A percentile compares a stretch with the other conserved stretches of the same genome.
Evolutionary conservation across 306 rosid species (phyloP).

Genomic region (Castanopsis chinensis): DNA sequence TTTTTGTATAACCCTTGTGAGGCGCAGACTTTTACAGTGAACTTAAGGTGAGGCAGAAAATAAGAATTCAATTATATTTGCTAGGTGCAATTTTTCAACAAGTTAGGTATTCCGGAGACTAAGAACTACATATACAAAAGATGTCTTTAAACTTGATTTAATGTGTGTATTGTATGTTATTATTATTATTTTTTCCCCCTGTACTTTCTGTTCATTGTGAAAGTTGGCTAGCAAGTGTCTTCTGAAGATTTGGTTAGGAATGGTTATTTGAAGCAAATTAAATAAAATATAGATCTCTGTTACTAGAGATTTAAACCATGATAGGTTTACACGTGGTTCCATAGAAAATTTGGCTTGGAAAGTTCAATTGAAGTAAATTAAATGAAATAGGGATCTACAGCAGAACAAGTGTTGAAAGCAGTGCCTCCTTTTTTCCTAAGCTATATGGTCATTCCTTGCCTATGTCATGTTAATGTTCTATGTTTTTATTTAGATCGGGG

Average conservation of each 20-base stretch:
- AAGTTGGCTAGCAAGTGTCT: not conserved
- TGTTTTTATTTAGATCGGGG: not conserved
- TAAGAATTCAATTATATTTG: not conserved
- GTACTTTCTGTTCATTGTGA: not conserved
- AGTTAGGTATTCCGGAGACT: not conserved
- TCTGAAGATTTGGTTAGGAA: no score
- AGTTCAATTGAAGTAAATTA: not conserved
- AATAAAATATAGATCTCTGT: not conserved
- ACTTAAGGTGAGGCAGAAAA: not conserved
- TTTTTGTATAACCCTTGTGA: not conserved
- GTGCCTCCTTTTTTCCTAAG: not conserved
- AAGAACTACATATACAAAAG: not conserved
- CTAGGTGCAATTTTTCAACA: not conserved
- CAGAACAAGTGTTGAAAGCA: not conserved
- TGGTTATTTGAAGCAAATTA: no score
- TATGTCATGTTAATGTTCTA: not conserved
- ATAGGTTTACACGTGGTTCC: not conserved
- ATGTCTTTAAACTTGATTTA: not conserved
- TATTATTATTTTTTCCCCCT: not conserved
- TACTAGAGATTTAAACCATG: not conserved
- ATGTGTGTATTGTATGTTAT: not conserved
- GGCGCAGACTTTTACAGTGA: not conserved
- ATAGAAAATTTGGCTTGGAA: not conserved
- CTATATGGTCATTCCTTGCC: not conserved
- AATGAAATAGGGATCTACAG: not conserved